These are phyloP conservation scores for Fomitiporia mediterranea DNA, from an alignment of 1,284 basidiomycete genomes.

Conservation along the genomic window DNA sequence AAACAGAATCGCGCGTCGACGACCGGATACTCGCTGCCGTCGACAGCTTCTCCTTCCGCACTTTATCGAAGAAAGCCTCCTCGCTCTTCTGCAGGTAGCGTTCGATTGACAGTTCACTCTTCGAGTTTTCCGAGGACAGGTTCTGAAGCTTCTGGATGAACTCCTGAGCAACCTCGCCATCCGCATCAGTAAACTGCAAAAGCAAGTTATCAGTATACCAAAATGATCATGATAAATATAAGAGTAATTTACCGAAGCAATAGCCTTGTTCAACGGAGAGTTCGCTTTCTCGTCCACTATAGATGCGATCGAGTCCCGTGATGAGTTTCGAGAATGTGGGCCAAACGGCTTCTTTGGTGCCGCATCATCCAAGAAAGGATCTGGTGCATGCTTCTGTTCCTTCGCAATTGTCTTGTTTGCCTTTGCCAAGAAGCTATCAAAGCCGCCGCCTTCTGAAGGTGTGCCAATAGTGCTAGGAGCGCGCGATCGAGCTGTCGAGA, in stretches of 20 bases:
- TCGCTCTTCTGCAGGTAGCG: slow-evolving; percentile 87
- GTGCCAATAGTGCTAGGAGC: slow-evolving; percentile 19
- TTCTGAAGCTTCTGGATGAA: slow-evolving; percentile 82
- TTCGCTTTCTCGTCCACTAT: slow-evolving; percentile 87
- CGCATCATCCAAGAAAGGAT: slow-evolving; percentile 73
- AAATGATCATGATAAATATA: slow-evolving; percentile 10
- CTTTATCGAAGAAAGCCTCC: slow-evolving; percentile 87
- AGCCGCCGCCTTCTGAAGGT: slow-evolving; percentile 39
- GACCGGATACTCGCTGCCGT: slow-evolving; percentile 75
- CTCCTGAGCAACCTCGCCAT: slow-evolving; percentile 84
- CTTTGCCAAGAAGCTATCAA: slow-evolving; percentile 76
- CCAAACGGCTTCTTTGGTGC: slow-evolving; percentile 72
- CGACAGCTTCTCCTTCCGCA: slow-evolving; percentile 79
- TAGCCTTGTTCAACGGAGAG: slow-evolving; percentile 88
- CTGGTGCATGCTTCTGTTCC: slow-evolving; percentile 69
- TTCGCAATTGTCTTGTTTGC: slow-evolving; percentile 79
- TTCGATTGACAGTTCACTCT: slow-evolving; percentile 87
- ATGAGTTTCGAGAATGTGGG: slow-evolving; percentile 72
- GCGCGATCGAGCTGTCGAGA: slow-evolving; percentile 30
- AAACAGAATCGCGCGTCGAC: slow-evolving; percentile 75
- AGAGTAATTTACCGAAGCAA: slow-evolving; percentile 63
- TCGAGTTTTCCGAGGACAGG: slow-evolving; percentile 82
- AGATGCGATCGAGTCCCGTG: slow-evolving; percentile 82
- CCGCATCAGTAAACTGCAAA: slow-evolving; percentile 82
- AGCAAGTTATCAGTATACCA: slow-evolving; percentile 4